Base-by-base conservation (phyloP, 2,329 filamentous ascomycete species). In the Colletotrichum orbiculare region DNA sequence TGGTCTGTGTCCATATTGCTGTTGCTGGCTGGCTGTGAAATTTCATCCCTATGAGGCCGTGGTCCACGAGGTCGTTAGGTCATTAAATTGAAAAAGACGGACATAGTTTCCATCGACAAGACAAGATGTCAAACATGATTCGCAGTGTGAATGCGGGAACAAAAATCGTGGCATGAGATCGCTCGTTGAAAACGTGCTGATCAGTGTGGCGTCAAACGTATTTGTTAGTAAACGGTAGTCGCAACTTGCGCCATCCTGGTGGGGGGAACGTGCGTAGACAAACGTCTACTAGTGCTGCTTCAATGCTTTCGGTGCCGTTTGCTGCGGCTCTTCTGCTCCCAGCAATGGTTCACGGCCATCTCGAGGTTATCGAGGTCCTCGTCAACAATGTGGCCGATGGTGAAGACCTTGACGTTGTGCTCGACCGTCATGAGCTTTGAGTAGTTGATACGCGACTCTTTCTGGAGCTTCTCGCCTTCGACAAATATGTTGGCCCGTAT, bases 321-420 rank as follows among this genome's bases (percentile, higher is more conserved):
- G 55, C 15, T 62, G 1, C 17, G 42, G 60, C 33, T 75, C 71
- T 85, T 85, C 15, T 78, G 76, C 43, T 73, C 71, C 83, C 83
- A 87, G 72, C 83, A 85, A 43, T 72, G 68, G 67, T 86, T 79
- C 58, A 86, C 81, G 4, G 83, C 83, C 3, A 78, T 72, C 8
- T 69, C 69, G 37, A 86, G 79, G 8, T 74, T 74, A 0, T 80
- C 70, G 67, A 79, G 81, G 69, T 85, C 78, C 0, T 76, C 69
- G 2, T 69, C 59, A 3, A 71, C 60, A 13, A 88, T 77, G 5
- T 73, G 70, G n/a, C 86, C 86, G 55, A 88, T 83, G 69, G 88
- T 87, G 68, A 83, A 79, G n/a, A 88, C 83, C 49, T 78, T 81
- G 69, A 83, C 76, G 69, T 88, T 88, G 74, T 88, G 86, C 71